Conservation (phyloP, 257 asterid genomes). For the Ilex asprella region DNA sequence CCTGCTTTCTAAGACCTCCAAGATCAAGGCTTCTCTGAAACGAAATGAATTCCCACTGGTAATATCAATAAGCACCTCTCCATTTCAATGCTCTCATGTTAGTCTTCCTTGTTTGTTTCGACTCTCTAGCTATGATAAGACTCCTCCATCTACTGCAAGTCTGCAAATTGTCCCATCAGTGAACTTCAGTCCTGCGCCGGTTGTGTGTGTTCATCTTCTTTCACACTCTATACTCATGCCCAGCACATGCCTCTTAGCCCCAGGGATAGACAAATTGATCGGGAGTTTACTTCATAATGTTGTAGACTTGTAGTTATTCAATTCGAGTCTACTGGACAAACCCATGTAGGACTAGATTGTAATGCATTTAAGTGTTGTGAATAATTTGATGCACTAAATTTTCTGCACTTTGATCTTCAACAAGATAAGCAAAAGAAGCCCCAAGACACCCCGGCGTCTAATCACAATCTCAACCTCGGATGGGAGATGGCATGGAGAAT, state of each 20-base stretch:
- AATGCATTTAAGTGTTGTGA: not conserved
- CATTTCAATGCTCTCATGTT: no score
- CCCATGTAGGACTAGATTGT: no score
- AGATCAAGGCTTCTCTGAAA: slow-evolving; percentile 1
- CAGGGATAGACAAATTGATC: no score
- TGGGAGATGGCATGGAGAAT: slow-evolving; percentile 65
- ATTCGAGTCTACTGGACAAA: no score
- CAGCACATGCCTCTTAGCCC: no score
- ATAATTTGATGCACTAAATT: not conserved
- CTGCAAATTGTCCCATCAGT: no score
- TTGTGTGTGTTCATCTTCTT: not conserved
- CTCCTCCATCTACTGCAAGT: no score
- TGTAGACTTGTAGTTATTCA: no score
- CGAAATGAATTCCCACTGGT: slow-evolving; percentile 29
- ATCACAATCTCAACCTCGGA: slow-evolving; percentile 61
- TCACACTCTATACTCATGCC: no score
- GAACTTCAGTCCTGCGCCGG: no score
- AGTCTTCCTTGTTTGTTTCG: not conserved
- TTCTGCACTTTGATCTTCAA: no score
- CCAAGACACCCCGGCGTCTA: slow-evolving; percentile 27
- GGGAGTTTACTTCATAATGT: no score
- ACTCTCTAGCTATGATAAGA: not conserved
- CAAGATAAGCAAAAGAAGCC: slow-evolving; percentile 37
- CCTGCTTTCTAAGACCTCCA: not conserved
- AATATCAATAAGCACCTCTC: not conserved